These are phyloP conservation scores for Rhynchosporium agropyri DNA, from an alignment of 2,329 filamentous ascomycete species.

Conservation along the genomic window DNA sequence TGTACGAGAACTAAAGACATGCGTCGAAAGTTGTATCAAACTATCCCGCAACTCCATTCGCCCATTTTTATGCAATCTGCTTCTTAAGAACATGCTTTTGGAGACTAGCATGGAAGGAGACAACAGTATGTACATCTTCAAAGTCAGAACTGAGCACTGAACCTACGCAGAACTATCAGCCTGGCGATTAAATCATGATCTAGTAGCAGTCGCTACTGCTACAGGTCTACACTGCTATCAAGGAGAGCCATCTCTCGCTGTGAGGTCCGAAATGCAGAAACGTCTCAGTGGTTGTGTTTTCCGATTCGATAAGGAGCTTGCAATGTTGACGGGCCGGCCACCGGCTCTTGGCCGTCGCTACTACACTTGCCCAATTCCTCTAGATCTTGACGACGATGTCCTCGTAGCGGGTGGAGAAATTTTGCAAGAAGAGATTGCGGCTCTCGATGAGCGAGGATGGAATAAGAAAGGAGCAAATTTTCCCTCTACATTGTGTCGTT, in stretches of 20 bases:
- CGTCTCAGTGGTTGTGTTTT: conserved; percentile 24
- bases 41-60: conserved; percentile 24
- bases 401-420: conserved; percentile 42
- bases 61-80: conserved; percentile 22
- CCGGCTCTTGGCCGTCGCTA: conserved; percentile 45
- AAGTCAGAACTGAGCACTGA: background rate
- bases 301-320: conserved; percentile 44
- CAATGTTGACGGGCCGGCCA: conserved; percentile 49
- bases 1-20: conserved; percentile 22
- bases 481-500: conserved; percentile 39
- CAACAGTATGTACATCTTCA: conserved; percentile 20
- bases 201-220: conserved; percentile 27
- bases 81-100: conserved; percentile 29
- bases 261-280: conserved; percentile 29
- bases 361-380: conserved; percentile 45
- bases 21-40: conserved; percentile 27
- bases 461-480: conserved; percentile 42
- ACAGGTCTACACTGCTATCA: conserved; percentile 29
- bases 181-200: conserved; percentile 31
- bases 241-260: conserved; percentile 18
- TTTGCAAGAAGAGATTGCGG: conserved; percentile 36
- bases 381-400: conserved; percentile 46
- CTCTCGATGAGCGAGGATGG: conserved; percentile 46
- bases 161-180: conserved; percentile 23
- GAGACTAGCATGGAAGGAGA: conserved; percentile 30